Evolutionary conservation across 768 basidiomycete species (phyloP).

Genomic region (Trametes meyenii): DNA sequence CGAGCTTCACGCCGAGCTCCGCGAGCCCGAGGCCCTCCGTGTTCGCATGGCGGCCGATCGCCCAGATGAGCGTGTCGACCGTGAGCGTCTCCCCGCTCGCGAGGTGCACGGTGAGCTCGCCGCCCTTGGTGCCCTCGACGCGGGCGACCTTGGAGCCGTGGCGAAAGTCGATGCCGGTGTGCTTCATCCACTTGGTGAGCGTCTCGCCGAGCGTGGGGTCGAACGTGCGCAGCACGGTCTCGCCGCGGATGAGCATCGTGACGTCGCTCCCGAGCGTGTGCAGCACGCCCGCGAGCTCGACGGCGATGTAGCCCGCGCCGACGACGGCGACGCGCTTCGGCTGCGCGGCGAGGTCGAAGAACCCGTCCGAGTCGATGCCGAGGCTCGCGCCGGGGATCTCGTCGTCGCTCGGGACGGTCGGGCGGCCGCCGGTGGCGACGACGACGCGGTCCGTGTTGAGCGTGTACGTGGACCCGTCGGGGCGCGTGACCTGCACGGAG

Average conservation of each 20-base stretch:
- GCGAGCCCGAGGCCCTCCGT: conserved; percentile 81
- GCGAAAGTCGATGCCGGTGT: conserved; percentile 91
- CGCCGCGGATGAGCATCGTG: conserved; percentile 87
- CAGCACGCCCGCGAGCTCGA: conserved; percentile 95
- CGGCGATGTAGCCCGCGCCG: conserved; percentile 97
- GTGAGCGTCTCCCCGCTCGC: conserved; percentile 77
- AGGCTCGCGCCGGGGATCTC: conserved; percentile 87
- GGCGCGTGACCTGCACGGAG: conserved; percentile 70
- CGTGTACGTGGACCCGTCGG: conserved; percentile 69
- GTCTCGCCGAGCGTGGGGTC: conserved; percentile 85
- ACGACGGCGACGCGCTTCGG: conserved; percentile 93
- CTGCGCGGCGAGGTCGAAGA: conserved; percentile 89
- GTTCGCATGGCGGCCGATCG: conserved; percentile 85
- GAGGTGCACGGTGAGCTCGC: conserved; percentile 74
- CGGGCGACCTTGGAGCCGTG: conserved; percentile 72
- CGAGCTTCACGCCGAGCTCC: conserved; percentile 71
- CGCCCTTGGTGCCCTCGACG: conserved; percentile 75
- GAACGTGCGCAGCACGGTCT: conserved; percentile 91
- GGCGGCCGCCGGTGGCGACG: conserved; percentile 86
- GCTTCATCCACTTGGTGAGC: conserved; percentile 89
- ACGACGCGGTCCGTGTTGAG: conserved; percentile 78
- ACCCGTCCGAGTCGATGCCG: conserved; percentile 94
- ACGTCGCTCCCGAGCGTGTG: conserved; percentile 90
- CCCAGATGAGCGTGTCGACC: conserved; percentile 90
- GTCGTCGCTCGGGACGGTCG: conserved; percentile 76